These are phyloP conservation scores for Plantago ovata DNA, from an alignment of 257 asterid species.

Conservation along the genomic window DNA sequence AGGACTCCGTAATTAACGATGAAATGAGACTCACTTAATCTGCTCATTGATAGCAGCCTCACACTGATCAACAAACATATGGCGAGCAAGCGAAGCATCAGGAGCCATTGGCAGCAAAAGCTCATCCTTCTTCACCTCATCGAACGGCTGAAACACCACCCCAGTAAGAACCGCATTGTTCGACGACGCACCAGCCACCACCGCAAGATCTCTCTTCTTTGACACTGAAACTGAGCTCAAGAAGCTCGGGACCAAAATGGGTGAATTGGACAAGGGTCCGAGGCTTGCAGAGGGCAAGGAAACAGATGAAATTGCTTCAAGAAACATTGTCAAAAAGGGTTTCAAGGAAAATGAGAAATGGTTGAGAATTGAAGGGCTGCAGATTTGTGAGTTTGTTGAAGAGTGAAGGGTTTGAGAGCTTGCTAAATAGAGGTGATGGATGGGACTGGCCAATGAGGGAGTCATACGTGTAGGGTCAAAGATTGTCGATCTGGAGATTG, in stretches of 20 bases:
- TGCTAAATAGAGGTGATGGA: slow-evolving; percentile 12
- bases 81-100: slow-evolving; percentile 69
- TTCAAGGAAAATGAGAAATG: slow-evolving; percentile 1
- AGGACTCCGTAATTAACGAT: neutral
- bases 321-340: slow-evolving; percentile 27
- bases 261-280: slow-evolving; percentile 23
- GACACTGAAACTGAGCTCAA: slow-evolving; percentile 22
- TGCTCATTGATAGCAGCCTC: slow-evolving; percentile 81
- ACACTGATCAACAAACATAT: slow-evolving; percentile 41
- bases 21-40: slow-evolving; percentile 62
- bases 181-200: slow-evolving; percentile 31
- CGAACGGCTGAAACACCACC: slow-evolving; percentile 81
- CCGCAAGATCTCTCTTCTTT: slow-evolving; percentile 29
- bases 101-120: slow-evolving; percentile 44
- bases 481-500: slow-evolving; percentile 16
- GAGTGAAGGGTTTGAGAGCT: neutral
- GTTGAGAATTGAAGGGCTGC: slow-evolving; percentile 5
- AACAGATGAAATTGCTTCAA: slow-evolving; percentile 47
- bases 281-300: slow-evolving; percentile 24
- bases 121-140: slow-evolving; percentile 69
- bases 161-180: slow-evolving; percentile 42
- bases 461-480: slow-evolving; percentile 28
- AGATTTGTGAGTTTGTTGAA: slow-evolving; percentile 11
- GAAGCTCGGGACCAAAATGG: neutral
- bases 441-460: slow-evolving; percentile 18